A percentile compares a stretch with the other conserved stretches of the same genome.
Conservation (phyloP, 2,329 filamentous ascomycete genomes). For the Chaetothyriales sp. region DNA sequence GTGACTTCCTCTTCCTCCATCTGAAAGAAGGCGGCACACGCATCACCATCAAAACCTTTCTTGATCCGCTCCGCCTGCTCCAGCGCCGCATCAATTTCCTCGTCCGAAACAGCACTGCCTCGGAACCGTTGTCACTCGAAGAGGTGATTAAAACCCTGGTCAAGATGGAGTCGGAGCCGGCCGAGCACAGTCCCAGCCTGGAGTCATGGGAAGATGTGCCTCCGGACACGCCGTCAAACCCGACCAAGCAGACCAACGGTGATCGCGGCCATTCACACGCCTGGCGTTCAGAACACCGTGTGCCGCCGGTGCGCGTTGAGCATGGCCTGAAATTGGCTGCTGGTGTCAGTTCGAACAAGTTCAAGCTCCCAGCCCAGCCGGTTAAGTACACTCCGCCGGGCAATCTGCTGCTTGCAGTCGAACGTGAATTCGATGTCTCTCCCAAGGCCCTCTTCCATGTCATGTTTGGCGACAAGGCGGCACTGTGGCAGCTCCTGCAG, state of each 20-base stretch:
- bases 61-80: constrained; percentile 71
- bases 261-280: constrained; percentile 10
- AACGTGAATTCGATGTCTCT: constrained; percentile 76
- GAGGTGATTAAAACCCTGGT: constrained; percentile 57
- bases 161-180: constrained; percentile 52
- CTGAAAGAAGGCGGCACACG: constrained; percentile 51
- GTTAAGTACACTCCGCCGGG: constrained; percentile 72
- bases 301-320: constrained; percentile 46
- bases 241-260: constrained; percentile 23
- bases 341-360: constrained; percentile 40
- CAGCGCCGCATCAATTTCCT: constrained; percentile 73
- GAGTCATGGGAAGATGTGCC: constrained; percentile 87
- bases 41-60: constrained; percentile 80
- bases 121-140: constrained; percentile 52
- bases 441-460: constrained; percentile 93
- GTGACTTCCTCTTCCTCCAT: constrained; percentile 83
- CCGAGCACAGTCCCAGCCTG: constrained; percentile 52
- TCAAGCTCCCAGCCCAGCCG: constrained; percentile 67
- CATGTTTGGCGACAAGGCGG: constrained; percentile 89
- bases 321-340: constrained; percentile 41
- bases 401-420: constrained; percentile 59
- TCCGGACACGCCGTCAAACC: constrained; percentile 43
- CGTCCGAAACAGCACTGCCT: constrained; percentile 61
- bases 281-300: constrained; percentile 32
- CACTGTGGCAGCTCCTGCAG: constrained; percentile 82